These are phyloP conservation scores for Fusarium nisikadoi DNA, from an alignment of 2,329 filamentous ascomycete genomes.

Conservation along the genomic window DNA sequence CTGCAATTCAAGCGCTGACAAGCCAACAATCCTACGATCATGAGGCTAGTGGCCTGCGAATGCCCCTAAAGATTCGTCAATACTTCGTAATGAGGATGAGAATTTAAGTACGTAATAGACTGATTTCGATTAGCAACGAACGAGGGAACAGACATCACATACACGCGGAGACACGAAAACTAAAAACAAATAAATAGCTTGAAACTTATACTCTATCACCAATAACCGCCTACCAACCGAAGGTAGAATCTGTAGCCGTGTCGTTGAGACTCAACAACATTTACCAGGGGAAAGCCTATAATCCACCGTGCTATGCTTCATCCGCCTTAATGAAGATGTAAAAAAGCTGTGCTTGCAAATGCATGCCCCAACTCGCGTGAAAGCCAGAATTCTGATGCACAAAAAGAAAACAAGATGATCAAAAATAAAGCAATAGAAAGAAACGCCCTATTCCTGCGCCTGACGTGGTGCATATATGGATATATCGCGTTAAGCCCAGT, in stretches of 20 bases:
- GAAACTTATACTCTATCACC: constrained; percentile 17
- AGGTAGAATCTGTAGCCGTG: neutral
- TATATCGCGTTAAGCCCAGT: constrained; percentile 12
- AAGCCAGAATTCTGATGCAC: neutral
- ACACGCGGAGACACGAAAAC: neutral
- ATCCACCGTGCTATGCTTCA: neutral
- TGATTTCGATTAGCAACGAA: neutral
- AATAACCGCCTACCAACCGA: neutral
- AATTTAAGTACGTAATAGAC: neutral
- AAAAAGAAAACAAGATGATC: neutral
- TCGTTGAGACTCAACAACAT: neutral
- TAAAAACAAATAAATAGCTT: constrained; percentile 5
- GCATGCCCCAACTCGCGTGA: neutral
- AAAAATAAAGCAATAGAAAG: neutral
- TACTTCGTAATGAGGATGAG: neutral
- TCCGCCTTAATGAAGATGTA: neutral
- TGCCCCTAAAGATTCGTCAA: neutral
- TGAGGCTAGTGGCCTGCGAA: neutral
- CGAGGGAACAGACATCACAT: neutral
- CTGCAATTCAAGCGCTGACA: neutral
- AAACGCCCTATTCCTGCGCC: constrained; percentile 14
- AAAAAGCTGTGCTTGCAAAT: neutral
- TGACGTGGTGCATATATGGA: neutral
- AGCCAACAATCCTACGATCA: neutral
- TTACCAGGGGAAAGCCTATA: neutral